Percentiles rank a stretch among this genome's conserved stretches.
Evolutionary conservation across 108 stramenopile genomes (phyloP).

Genomic region (Seminavis robusta): DNA sequence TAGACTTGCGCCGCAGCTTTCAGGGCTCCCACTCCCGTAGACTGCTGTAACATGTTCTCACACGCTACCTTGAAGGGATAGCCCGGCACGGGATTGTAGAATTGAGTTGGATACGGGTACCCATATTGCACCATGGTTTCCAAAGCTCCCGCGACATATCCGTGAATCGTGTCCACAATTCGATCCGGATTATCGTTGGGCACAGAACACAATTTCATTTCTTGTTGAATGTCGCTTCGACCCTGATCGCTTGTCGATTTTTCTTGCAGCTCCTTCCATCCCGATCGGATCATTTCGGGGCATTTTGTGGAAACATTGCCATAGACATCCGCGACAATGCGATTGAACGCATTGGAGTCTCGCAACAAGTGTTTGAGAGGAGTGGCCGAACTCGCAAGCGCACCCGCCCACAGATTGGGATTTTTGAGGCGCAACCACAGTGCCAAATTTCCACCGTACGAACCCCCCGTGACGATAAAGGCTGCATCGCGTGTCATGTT

Average conservation of each 20-base stretch:
- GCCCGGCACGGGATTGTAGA: conserved; percentile 30
- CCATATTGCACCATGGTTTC: conserved; percentile 42
- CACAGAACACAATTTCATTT: conserved; percentile 16
- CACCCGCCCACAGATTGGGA: conserved; percentile 64
- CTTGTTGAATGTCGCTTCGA: conserved; percentile 1
- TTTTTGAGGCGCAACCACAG: conserved; percentile 76
- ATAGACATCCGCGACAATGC: conserved; percentile 30
- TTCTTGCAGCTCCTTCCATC: conserved; percentile 27
- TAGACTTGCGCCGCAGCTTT: conserved; percentile 26
- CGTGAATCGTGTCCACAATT: conserved; percentile 15
- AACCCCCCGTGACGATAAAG: conserved; percentile 62
- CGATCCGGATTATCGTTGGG: conserved; percentile 1
- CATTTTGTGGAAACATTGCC: conserved; percentile 20
- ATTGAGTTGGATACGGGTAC: conserved; percentile 30
- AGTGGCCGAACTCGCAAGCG: conserved; percentile 63
- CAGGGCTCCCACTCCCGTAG: conserved; percentile 20
- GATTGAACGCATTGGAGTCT: conserved; percentile 29
- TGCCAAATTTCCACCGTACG: conserved; percentile 82
- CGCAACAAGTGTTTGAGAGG: conserved; percentile 45
- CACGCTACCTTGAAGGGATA: conserved; percentile 33
- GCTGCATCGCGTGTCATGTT: conserved; percentile 11
- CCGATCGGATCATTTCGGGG: conserved; percentile 19
- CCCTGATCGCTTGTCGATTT: conserved; percentile 4
- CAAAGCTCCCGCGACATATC: conserved; percentile 21
- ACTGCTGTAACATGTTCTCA: conserved; percentile 13